phyloP scores from a whole-genome alignment of 805 yeast genomes.

The Lipomyces kockii region DNA sequence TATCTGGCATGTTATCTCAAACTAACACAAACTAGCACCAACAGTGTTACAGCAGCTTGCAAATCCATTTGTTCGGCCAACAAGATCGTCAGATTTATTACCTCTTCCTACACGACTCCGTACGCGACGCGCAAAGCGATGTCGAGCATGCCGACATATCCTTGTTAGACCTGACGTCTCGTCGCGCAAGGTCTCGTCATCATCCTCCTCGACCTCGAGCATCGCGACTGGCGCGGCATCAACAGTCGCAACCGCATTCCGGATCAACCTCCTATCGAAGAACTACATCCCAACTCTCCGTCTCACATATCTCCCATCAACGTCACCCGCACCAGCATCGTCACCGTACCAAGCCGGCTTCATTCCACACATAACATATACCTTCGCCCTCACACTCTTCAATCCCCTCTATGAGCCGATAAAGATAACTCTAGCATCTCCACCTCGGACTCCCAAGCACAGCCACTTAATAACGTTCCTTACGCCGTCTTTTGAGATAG shows the following conservation, averaged over 20 bases:
- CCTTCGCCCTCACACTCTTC: conserved; percentile 30
- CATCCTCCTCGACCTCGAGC: conserved; percentile 2
- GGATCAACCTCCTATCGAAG: conserved; percentile 24
- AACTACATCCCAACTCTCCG: conserved; percentile 31
- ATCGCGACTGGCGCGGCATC: conserved; percentile 3
- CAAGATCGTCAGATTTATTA: conserved; percentile 5
- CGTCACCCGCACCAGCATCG: background rate
- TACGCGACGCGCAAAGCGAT: conserved; percentile 40
- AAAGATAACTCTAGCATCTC: conserved; percentile 27
- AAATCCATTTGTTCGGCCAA: conserved; percentile 6
- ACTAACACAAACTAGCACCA: conserved; percentile 8
- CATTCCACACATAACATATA: conserved; percentile 25
- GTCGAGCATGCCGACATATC: conserved; percentile 45
- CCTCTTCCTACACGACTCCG: conserved; percentile 42
- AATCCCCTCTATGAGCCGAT: conserved; percentile 29
- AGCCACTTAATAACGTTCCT: conserved; percentile 26
- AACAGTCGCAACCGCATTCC: conserved; percentile 23
- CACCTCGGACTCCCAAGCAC: conserved; percentile 26
- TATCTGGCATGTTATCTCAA: background rate
- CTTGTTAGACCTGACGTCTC: conserved; percentile 44
- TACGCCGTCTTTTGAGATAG: conserved; percentile 28
- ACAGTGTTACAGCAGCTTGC: conserved; percentile 12
- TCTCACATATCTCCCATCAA: conserved; percentile 19
- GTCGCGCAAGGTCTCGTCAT: background rate
- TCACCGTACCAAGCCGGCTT: conserved; percentile 16